Evolutionary conservation across 768 basidiomycete genomes (phyloP), one percentile per base, ranked within the genome.

Genomic region (Agaricus subrufescens): DNA sequence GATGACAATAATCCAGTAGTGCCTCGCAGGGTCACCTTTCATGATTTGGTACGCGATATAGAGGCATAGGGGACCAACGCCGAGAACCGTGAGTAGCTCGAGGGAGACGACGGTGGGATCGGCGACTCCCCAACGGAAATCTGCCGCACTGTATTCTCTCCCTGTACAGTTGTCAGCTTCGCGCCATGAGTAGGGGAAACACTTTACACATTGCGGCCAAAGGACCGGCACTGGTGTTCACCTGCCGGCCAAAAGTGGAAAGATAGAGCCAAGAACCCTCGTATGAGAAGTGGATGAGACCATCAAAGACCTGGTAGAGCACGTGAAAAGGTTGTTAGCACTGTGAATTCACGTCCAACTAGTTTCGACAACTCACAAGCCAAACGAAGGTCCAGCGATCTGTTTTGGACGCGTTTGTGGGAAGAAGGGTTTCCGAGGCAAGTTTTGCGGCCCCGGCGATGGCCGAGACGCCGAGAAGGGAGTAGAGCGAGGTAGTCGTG

Each of bases 191-290:
- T 39, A 58, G 5, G 8, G 11, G 31, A 48, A 31, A 30, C 19
- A 10, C 76, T 88, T 67, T 64, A 92, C 91, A 91, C 67, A 92
- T 70, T 53, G 87, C 79, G 25, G 89, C 90, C 57, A 91, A 79
- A 19, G 79, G 76, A 0, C 91, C 88, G 2, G 74, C 65, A 62
- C 85, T 86, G 15, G 84, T 81, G 63, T 85, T 85, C 8, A 91
- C 88, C 56, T 83, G 77, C 42, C 84, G 75, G 34, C 89, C 90
- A 60, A 91, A 89, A 50, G 78, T 78, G 2, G 89, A 91, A 46
- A 87, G 74, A 69, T 84, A 91, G 34, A 93, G 75, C 75, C 89
- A 93, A 4, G 89, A 84, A 8, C 88, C 91, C 65, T 93, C 91
- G 56, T 89, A 83, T 0, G 75, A 74, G 67, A 90, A 87, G 66